Percentiles rank a stretch among this genome's conserved stretches.
Conservation (phyloP, 257 asterid genomes). For the Primulina huaijiensis region DNA sequence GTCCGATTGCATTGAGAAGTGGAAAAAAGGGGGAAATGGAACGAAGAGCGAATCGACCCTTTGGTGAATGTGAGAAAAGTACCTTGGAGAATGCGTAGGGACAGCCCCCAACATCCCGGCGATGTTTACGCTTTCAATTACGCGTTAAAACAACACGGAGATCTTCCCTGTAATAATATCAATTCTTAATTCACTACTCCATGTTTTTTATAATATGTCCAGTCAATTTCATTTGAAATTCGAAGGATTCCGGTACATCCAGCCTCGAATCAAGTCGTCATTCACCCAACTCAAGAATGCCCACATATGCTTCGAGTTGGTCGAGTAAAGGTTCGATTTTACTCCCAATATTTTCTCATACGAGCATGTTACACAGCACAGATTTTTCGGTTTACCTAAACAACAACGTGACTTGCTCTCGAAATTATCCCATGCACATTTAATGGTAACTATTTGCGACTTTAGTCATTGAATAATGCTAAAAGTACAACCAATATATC, state of each 20-base stretch:
- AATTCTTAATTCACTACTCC: background rate
- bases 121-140: constrained; percentile 28
- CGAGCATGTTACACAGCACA: too few relatives aligned
- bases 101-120: constrained; percentile 19
- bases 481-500: too few relatives aligned
- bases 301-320: background rate
- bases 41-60: constrained; percentile 2
- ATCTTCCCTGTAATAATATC: background rate
- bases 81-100: constrained; percentile 27
- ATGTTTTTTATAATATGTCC: background rate
- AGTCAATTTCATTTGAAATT: background rate
- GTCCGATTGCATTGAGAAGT: background rate
- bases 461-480: too few relatives aligned
- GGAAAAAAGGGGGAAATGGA: background rate
- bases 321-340: too few relatives aligned
- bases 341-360: too few relatives aligned
- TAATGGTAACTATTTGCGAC: too few relatives aligned
- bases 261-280: background rate
- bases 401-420: too few relatives aligned
- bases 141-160: constrained; percentile 29
- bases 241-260: background rate
- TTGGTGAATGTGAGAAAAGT: constrained; percentile 4
- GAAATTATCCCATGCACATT: too few relatives aligned
- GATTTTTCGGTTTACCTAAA: too few relatives aligned
- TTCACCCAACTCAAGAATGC: background rate